Conservation (phyloP, 2,329 filamentous ascomycete genomes). For the Fusarium tupiense region DNA sequence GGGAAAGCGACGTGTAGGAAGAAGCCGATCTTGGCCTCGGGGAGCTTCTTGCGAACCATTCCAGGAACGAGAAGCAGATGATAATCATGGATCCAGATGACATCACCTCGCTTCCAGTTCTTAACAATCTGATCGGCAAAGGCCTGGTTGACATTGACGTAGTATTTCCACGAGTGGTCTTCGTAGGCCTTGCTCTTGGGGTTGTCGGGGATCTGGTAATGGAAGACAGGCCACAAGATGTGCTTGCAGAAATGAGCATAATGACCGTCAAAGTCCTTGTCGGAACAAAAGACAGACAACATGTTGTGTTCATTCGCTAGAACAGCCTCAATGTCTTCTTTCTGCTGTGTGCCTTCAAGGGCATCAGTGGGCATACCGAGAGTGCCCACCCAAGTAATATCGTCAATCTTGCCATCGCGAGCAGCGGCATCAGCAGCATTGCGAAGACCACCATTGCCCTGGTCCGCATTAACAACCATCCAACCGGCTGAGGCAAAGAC, state of each 20-base stretch:
- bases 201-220: constrained; percentile 97
- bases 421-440: constrained; percentile 86
- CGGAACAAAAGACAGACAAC: constrained; percentile 84
- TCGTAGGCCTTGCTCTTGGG: constrained; percentile 98
- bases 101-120: constrained; percentile 93
- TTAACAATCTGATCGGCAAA: constrained; percentile 91
- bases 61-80: constrained; percentile 88
- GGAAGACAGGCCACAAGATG: constrained; percentile 96
- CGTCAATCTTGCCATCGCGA: constrained; percentile 73
- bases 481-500: constrained; percentile 83
- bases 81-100: constrained; percentile 96
- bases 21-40: constrained; percentile 94
- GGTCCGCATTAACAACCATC: constrained; percentile 84
- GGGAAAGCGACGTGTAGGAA: constrained; percentile 96
- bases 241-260: constrained; percentile 98
- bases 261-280: constrained; percentile 93
- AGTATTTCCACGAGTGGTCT: constrained; percentile 96
- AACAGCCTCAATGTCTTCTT: constrained; percentile 83
- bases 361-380: constrained; percentile 94
- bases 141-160: constrained; percentile 89
- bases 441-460: constrained; percentile 90
- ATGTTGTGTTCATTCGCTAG: constrained; percentile 85
- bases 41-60: constrained; percentile 90
- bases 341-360: constrained; percentile 76
- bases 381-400: constrained; percentile 91